Base-by-base conservation (phyloP, 768 basidiomycete species). In the Panellus pusillus region DNA sequence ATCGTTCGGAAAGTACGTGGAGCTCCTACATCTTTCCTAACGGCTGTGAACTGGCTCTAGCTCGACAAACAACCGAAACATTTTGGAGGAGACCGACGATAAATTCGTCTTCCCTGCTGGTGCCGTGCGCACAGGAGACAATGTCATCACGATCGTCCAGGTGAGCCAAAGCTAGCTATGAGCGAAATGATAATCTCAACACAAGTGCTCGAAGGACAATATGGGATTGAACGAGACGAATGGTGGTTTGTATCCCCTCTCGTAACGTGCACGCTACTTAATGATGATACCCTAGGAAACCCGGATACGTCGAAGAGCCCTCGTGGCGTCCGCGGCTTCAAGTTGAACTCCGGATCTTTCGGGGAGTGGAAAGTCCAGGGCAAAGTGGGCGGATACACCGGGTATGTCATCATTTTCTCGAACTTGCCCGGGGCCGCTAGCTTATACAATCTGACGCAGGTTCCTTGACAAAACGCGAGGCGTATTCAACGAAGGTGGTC, bases 121-220 rank as follows among this genome's bases (percentile, higher is more conserved):
- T 1, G 72, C 85, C 5, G 59, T 91, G 29, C 64, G 66, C 6
- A 63, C 74, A 9, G 79, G 79, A 48, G 87, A 88, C 61, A 93
- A 92, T 62, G 82, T 91, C 11, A 79, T 93, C 48, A 91, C 90
- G 0, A 75, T 92, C 39, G 75, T 91, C 6, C 87, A 89, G 75
- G 87, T 84, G 62, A 37, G 72, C 54, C n/a, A 3, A 14, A 27
- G 24, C 24, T 18, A 31, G 24, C 35, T 11, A 24, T 12, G 2
- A 14, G 17, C 44, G 27, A 29, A 13, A 19, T 39, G 9, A 40
- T 24, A 20, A 14, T 24, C 41, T 54, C 29, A 35, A 28, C 44
- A n/a, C 29, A 36, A 52, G 6, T 9, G 6, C 24, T 42, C 40
- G 9, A 43, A 88, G 84, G 91, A 92, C 55, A 88, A 89, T 61